Conservation (phyloP, 202 grass and related monocot genomes). For the Saccharum hybrid region DNA sequence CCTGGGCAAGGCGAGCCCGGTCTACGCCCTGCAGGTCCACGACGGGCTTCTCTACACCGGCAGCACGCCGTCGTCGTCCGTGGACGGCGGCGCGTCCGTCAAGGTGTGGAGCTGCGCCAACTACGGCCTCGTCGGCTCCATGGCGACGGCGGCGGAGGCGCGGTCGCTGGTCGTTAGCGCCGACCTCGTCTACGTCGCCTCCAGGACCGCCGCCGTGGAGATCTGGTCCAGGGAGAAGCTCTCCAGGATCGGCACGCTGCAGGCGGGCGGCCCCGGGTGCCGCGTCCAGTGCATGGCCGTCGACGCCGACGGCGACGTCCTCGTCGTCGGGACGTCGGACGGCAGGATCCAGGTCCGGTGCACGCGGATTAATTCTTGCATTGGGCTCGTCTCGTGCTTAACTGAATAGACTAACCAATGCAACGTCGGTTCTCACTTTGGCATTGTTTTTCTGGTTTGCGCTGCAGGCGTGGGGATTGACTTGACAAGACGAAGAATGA, state of each 20-base stretch:
- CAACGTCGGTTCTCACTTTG: not conserved
- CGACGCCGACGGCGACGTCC: slow-evolving; percentile 60
- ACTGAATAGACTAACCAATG: not conserved
- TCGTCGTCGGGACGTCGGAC: slow-evolving; percentile 64
- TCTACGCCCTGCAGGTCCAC: slow-evolving; percentile 53
- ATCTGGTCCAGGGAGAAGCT: slow-evolving; percentile 79
- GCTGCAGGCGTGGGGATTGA: slow-evolving; percentile 64
- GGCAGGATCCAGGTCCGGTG: slow-evolving; percentile 63
- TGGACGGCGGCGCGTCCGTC: slow-evolving; percentile 56
- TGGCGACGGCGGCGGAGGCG: slow-evolving; percentile 58
- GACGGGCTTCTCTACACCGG: slow-evolving; percentile 62
- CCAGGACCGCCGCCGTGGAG: slow-evolving; percentile 59
- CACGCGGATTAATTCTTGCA: not conserved
- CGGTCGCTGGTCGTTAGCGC: slow-evolving; percentile 55
- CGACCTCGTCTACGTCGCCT: slow-evolving; percentile 62
- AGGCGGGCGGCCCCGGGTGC: slow-evolving; percentile 51
- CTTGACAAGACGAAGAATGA: slow-evolving; percentile 27
- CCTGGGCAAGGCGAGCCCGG: slow-evolving; percentile 61
- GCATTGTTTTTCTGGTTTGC: not conserved
- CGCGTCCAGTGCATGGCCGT: slow-evolving; percentile 76
- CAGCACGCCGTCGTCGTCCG: slow-evolving; percentile 23
- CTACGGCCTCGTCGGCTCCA: slow-evolving; percentile 61
- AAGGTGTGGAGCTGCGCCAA: slow-evolving; percentile 68
- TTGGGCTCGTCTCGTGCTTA: not conserved
- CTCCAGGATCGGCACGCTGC: slow-evolving; percentile 57